Base-by-base conservation (phyloP, 345 rosid genomes). In the Salix caprea region DNA sequence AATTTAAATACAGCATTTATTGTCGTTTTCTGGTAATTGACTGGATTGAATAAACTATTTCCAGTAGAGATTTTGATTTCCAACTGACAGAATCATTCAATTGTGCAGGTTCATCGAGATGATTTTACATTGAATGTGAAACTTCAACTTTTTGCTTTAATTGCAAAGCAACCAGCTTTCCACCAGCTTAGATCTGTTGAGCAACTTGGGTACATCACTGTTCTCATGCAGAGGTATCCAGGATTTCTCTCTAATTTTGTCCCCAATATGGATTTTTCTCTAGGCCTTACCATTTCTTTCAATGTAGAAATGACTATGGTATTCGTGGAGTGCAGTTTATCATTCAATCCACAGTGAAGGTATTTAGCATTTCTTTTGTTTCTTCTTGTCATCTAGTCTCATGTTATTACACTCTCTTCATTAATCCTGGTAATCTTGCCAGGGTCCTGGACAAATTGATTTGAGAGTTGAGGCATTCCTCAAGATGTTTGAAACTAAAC, bases 181-280 rank as follows among this genome's bases (percentile, higher is more conserved):
- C 97, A 95, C 86, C 99, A 95, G 88, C 99, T 95, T 84, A 87
- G 99, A 85, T 86, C 97, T 16, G 92, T 95, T 12, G 97, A 95
- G 87, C 97, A 93, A 80, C 97, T 95, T 78, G 97, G 99, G 58
- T 95, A 95, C 82, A 90, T 93, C 69, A 90, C 97, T 30, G 88
- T 73, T 32, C 96, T 95, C 44, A 73, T 78, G 79, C 90, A 81
- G 81, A 93, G 99, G 99, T 95, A 74, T 32, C 58, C 21, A 62
- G n/a, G 48, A 58, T 64, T 3, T 52, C 18, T 18, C 66, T 52
- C 52, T 6, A 67, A 8, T 65, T 74, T 69, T 62, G 69, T 42
- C 12, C 58, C 34, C 8, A 40, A 62, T n/a, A 46, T 75, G 60
- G 12, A 2, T 48, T 26, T 12, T 21, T 23, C 56, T 75, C 60